Evolutionary conservation across 768 basidiomycete genomes (phyloP).

Genomic region (Rhizopogon vulgaris): DNA sequence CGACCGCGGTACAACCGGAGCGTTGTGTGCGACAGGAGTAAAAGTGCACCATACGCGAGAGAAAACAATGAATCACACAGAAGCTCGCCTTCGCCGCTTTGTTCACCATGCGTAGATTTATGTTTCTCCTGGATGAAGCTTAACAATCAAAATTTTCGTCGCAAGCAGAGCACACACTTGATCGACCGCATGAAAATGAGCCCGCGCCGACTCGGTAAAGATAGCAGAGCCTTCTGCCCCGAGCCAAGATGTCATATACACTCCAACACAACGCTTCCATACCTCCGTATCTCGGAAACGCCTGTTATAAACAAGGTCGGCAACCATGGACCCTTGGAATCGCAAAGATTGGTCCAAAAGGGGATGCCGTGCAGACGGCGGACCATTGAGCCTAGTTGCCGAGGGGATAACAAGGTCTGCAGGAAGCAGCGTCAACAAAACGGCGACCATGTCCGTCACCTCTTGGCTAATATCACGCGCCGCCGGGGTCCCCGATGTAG

Average conservation of each 20-base stretch:
- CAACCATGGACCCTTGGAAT: constrained; percentile 69
- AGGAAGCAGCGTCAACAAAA: constrained; percentile 57
- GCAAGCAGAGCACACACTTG: constrained; percentile 34
- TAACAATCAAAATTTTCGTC: constrained; percentile 6
- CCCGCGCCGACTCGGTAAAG: constrained; percentile 60
- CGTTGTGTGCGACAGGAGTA: constrained; percentile 90
- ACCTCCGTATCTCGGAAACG: constrained; percentile 45
- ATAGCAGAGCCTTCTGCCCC: constrained; percentile 38
- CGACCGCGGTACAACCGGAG: constrained; percentile 85
- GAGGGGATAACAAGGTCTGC: constrained; percentile 35
- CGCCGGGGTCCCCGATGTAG: constrained; percentile 62
- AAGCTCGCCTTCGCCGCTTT: constrained; percentile 73
- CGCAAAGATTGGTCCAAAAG: constrained; percentile 56
- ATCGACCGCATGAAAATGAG: constrained; percentile 75
- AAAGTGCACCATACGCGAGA: constrained; percentile 89
- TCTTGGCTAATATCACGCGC: constrained; percentile 66
- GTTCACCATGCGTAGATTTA: constrained; percentile 33
- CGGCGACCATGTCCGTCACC: constrained; percentile 46
- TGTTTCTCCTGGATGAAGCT: constrained; percentile 48
- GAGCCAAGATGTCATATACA: constrained; percentile 72
- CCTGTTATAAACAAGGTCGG: constrained; percentile 65
- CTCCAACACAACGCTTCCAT: constrained; percentile 69
- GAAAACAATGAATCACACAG: constrained; percentile 94
- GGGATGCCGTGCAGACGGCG: constrained; percentile 46
- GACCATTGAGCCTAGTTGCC: constrained; percentile 42